Conservation (phyloP, 768 basidiomycete species). For the Tulasnella sp. region DNA sequence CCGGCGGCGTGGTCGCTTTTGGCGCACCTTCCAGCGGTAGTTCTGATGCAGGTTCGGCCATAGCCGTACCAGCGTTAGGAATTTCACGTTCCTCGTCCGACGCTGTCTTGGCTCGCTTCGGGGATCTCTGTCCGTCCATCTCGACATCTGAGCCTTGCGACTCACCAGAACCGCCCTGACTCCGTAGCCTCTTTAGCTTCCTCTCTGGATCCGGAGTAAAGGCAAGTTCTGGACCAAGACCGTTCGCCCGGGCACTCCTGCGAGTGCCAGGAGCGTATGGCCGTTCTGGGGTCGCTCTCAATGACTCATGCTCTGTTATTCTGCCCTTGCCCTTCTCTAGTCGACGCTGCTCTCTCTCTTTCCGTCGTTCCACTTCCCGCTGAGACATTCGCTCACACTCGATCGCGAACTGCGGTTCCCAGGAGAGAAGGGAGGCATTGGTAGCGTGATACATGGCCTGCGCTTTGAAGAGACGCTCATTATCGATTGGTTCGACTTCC, state of each 20-base stretch:
- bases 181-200: constrained; percentile 58
- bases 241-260: constrained; percentile 64
- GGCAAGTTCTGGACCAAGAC: constrained; percentile 54
- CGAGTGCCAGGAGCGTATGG: constrained; percentile 43
- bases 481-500: constrained; percentile 69
- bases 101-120: constrained; percentile 43
- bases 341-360: constrained; percentile 25
- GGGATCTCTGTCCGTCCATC: constrained; percentile 31
- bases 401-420: constrained; percentile 61
- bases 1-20: constrained; percentile 11
- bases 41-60: neutral
- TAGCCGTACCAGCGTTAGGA: neutral
- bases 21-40: neutral
- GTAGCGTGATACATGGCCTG: constrained; percentile 83
- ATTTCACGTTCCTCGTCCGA: constrained; percentile 11
- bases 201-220: constrained; percentile 70
- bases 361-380: constrained; percentile 54
- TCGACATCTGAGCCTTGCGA: constrained; percentile 46
- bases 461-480: constrained; percentile 67
- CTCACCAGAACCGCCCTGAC: constrained; percentile 41
- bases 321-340: constrained; percentile 26
- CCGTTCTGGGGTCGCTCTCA: neutral
- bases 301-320: neutral
- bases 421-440: constrained; percentile 76
- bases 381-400: constrained; percentile 85